These are phyloP conservation scores for Senecio squalidus DNA, from an alignment of 140 eudicot genomes.

Conservation along the genomic window DNA sequence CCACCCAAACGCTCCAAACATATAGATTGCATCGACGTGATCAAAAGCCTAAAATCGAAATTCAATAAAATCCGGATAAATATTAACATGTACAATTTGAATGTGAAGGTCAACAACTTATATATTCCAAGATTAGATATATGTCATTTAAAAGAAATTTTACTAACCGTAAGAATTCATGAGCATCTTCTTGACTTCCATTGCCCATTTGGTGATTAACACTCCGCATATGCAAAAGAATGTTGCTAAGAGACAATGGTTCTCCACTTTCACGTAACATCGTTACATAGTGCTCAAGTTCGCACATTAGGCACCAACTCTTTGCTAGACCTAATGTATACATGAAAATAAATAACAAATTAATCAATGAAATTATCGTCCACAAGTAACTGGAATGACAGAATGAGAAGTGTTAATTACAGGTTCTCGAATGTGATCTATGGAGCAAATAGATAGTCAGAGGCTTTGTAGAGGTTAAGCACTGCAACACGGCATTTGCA, in stretches of 20 bases:
- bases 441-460: conserved; percentile 62
- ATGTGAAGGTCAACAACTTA: not conserved
- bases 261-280: conserved; percentile 61
- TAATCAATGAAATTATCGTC: not conserved
- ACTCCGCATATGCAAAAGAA: conserved; percentile 62
- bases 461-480: conserved; percentile 87
- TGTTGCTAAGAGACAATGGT: conserved; percentile 63
- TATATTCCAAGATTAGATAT: conserved; percentile 1
- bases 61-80: not conserved
- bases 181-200: conserved; percentile 97
- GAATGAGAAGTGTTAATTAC: conserved; percentile 37
- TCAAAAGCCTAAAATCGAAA: conserved; percentile 50
- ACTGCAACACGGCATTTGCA: conserved; percentile 93
- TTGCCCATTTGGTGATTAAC: conserved; percentile 68
- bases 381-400: not conserved
- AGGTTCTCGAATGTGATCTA: conserved; percentile 68
- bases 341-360: not conserved
- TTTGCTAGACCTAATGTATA: conserved; percentile 43
- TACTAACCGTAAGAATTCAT: conserved; percentile 76
- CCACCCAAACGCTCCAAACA: conserved; percentile 83
- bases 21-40: conserved; percentile 92
- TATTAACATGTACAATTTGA: not conserved
- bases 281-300: conserved; percentile 67
- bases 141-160: not conserved
- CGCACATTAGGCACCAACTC: conserved; percentile 93